Conservation (phyloP, 768 basidiomycete genomes). For the Pisolithus orientalis region DNA sequence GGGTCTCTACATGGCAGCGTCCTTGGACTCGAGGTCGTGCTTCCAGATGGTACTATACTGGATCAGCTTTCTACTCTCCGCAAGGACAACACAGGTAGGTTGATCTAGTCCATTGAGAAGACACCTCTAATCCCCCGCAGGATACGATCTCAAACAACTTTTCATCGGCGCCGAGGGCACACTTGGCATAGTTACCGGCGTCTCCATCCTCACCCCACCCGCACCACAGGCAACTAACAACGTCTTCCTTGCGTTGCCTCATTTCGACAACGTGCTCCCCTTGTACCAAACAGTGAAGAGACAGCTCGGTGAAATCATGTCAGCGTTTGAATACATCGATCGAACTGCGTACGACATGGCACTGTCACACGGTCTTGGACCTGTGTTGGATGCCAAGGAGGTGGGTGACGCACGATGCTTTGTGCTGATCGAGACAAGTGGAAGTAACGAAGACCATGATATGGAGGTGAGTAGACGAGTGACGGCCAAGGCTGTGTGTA, state of each 20-base stretch:
- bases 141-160: slow-evolving; percentile 96
- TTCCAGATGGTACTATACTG: slow-evolving; percentile 89
- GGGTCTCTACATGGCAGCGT: slow-evolving; percentile 94
- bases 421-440: slow-evolving; percentile 91
- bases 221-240: slow-evolving; percentile 83
- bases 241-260: slow-evolving; percentile 83
- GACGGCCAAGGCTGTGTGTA: slow-evolving; percentile 4
- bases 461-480: slow-evolving; percentile 57
- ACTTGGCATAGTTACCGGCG: slow-evolving; percentile 89
- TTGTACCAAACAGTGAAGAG: slow-evolving; percentile 77
- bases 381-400: slow-evolving; percentile 68
- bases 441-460: slow-evolving; percentile 88
- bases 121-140: slow-evolving; percentile 32
- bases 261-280: slow-evolving; percentile 81
- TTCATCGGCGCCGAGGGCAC: slow-evolving; percentile 98
- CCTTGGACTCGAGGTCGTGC: slow-evolving; percentile 90
- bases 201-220: slow-evolving; percentile 89
- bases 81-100: slow-evolving; percentile 93
- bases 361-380: slow-evolving; percentile 77
- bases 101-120: not conserved
- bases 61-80: slow-evolving; percentile 84
- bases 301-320: slow-evolving; percentile 89
- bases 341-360: slow-evolving; percentile 77
- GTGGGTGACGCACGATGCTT: slow-evolving; percentile 80
- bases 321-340: slow-evolving; percentile 96